Conservation (phyloP, 2,329 filamentous ascomycete genomes). For the Fonsecaea pedrosoi region DNA sequence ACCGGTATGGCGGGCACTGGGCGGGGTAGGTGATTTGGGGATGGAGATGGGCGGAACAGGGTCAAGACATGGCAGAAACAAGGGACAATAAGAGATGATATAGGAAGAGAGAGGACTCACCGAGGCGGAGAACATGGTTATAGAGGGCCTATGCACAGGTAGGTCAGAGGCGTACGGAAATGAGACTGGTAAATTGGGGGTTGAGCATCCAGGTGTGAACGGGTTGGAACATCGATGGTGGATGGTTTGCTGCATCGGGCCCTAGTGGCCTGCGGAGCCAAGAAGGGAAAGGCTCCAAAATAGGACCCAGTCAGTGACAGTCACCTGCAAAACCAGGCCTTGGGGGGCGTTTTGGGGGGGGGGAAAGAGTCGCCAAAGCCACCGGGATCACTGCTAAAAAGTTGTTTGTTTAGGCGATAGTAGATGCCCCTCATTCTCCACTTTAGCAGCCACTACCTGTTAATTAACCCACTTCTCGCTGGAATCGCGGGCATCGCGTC, state of each 20-base stretch:
- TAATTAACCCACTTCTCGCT: neutral
- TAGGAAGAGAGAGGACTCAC: constrained; percentile 34
- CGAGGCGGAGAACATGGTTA: constrained; percentile 38
- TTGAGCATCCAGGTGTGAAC: constrained; percentile 27
- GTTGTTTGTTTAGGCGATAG: neutral
- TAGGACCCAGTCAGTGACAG: neutral
- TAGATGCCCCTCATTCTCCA: neutral
- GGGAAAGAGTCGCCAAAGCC: neutral
- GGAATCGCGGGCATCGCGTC: neutral
- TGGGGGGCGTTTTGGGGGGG: neutral
- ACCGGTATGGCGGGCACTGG: constrained; percentile 16
- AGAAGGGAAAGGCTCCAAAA: constrained; percentile 11
- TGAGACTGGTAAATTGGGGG: constrained; percentile 27
- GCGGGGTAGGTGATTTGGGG: constrained; percentile 25
- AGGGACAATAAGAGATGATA: constrained; percentile 12
- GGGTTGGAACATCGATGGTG: constrained; percentile 21
- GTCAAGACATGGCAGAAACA: constrained; percentile 24
- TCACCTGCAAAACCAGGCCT: constrained; percentile 4
- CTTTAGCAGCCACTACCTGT: neutral
- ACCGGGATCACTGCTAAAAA: neutral
- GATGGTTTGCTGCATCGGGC: constrained; percentile 8
- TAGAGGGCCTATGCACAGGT: constrained; percentile 24
- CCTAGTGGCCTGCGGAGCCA: neutral
- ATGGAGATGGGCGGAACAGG: constrained; percentile 15
- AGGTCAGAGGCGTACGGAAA: constrained; percentile 27